Base-by-base conservation (phyloP, 805 yeast species). In the Cyberlindnera petersonii region DNA sequence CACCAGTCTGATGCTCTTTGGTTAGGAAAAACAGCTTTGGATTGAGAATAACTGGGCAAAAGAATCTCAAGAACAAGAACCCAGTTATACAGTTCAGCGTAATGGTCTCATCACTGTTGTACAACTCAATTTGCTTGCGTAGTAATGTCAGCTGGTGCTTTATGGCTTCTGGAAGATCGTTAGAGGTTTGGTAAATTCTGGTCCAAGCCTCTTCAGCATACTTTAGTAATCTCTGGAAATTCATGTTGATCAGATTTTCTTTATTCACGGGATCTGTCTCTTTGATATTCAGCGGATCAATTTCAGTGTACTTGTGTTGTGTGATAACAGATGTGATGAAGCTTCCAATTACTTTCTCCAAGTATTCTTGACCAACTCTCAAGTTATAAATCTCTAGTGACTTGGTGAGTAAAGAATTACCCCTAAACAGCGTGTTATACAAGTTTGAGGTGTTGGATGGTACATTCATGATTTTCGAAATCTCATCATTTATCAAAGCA, bases 31-130 rank as follows among this genome's bases (percentile, higher is more conserved):
- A 88, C 34, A 89, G 60, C 52, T 86, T 87, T 0, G 98, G 98
- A 53, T 87, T 89, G 55, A 93, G 63, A 21, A 91, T 74, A 0
- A 96, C 95, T 0, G 98, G 98, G 52, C 96, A 88, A 47, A 88
- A 74, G 59, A 82, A 86, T 43, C 96, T 67, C 43, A 91, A 63
- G 57, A 91, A 93, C 10, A 91, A 64, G 52, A 93, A 85, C 1
- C 96, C 88, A 16, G 93, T 75, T 23, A 89, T 64, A 35, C 95
- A 84, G 53, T 88, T 82, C 42, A 82, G 65, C 0, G 87, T 72
- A 9, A 66, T 56, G 6, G 60, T 64, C 0, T 40, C 35, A 51
- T 79, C 82, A 11, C 64, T 68, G 1, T 80, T 77, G 9, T 75
- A 74, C 28, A 76, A 57, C 49, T 82, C 94, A 18, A 86, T 75